These are phyloP conservation scores for Apiospora koreana DNA, from an alignment of 2,329 filamentous ascomycete species.

Conservation along the genomic window DNA sequence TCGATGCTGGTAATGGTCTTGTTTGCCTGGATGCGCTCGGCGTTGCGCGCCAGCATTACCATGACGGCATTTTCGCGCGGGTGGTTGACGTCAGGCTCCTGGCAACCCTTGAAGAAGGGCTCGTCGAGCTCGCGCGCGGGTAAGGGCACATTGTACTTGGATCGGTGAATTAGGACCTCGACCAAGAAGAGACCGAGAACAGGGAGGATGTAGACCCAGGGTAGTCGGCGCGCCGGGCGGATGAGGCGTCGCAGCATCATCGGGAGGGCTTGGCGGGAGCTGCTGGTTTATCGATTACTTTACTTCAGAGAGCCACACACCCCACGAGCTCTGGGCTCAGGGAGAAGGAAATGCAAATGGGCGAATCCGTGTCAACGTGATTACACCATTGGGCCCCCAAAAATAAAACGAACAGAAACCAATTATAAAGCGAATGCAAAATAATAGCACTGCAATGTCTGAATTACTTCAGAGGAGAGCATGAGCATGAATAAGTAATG, in stretches of 20 bases:
- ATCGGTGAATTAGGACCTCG: constrained; percentile 37
- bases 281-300: background rate
- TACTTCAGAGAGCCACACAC: background rate
- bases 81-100: constrained; percentile 36
- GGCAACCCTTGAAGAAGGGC: constrained; percentile 41
- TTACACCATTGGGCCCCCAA: background rate
- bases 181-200: constrained; percentile 31
- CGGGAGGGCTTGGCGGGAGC: background rate
- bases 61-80: constrained; percentile 45
- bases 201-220: constrained; percentile 31
- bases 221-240: constrained; percentile 33
- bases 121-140: constrained; percentile 39
- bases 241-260: constrained; percentile 31
- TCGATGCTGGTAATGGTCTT: constrained; percentile 43
- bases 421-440: background rate
- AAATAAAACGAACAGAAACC: background rate
- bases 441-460: background rate
- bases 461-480: background rate
- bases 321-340: constrained; percentile 3
- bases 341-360: background rate
- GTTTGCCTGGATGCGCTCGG: constrained; percentile 40
- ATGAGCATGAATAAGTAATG: background rate
- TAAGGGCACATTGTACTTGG: constrained; percentile 34
- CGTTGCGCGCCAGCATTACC: constrained; percentile 49
- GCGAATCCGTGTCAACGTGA: background rate